Evolutionary conservation across 805 yeast species (phyloP).

Genomic region (Kluyveromyces lactis): DNA sequence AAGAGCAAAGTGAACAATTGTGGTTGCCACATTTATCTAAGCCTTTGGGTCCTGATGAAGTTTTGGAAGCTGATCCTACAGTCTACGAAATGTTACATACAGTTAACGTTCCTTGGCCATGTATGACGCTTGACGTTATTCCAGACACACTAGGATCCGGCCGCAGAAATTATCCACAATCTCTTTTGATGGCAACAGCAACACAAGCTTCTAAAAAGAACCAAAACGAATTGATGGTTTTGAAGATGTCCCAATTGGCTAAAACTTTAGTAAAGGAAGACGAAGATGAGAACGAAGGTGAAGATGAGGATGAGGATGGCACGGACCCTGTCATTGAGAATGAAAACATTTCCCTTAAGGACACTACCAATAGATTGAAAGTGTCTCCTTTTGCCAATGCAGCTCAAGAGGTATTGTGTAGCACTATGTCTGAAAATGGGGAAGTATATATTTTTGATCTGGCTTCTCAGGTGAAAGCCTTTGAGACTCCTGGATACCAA

Average conservation of each 20-base stretch:
- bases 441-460: constrained; percentile 82
- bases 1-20: constrained; percentile 34
- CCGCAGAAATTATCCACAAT: constrained; percentile 84
- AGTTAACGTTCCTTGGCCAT: constrained; percentile 94
- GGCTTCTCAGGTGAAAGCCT: constrained; percentile 69
- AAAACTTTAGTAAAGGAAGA: constrained; percentile 85
- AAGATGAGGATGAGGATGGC: constrained; percentile 65
- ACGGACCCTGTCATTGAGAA: constrained; percentile 82
- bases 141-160: constrained; percentile 84
- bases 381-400: constrained; percentile 67
- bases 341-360: constrained; percentile 65
- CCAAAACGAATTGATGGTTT: constrained; percentile 80
- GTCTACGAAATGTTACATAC: constrained; percentile 96
- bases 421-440: constrained; percentile 83
- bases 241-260: constrained; percentile 72
- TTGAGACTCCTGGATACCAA: constrained; percentile 79
- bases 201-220: constrained; percentile 84
- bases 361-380: constrained; percentile 84
- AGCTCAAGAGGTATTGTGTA: constrained; percentile 78
- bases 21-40: constrained; percentile 83
- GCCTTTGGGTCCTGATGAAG: constrained; percentile 94
- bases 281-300: constrained; percentile 65
- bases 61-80: constrained; percentile 89
- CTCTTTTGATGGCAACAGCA: constrained; percentile 79
- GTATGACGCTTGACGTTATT: constrained; percentile 80